A percentile compares a stretch with the other conserved stretches of the same genome.
phyloP scores from a whole-genome alignment of 495 filamentous ascomycete genomes.

The Aspergillus steynii region DNA sequence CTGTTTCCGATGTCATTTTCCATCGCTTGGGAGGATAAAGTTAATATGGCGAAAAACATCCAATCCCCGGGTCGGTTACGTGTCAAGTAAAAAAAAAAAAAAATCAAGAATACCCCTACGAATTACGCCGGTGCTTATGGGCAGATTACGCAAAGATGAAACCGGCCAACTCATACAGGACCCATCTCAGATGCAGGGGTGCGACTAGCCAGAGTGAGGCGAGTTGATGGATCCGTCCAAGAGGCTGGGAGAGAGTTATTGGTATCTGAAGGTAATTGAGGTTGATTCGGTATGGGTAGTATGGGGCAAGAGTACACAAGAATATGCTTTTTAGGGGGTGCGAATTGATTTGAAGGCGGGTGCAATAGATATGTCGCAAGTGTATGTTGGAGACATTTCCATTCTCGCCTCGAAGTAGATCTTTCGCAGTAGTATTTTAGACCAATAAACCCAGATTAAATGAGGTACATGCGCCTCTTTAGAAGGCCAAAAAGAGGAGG shows the following conservation, averaged over 20 bases:
- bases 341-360: not conserved
- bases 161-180: conserved; percentile 9
- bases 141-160: conserved; percentile 4
- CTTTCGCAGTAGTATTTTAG: not conserved
- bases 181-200: not conserved
- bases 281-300: not conserved
- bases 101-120: not conserved
- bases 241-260: not conserved
- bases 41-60: conserved; percentile 4
- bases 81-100: conserved; percentile 7
- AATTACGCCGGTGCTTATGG: conserved; percentile 4
- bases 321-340: not conserved
- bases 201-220: conserved; percentile 4
- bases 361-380: not conserved
- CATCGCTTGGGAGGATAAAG: conserved; percentile 3
- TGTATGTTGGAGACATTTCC: not conserved
- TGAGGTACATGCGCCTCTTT: not conserved
- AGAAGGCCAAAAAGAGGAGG: not conserved
- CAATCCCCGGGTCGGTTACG: conserved; percentile 7
- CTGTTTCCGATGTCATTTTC: not conserved
- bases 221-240: not conserved
- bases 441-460: not conserved
- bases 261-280: not conserved
- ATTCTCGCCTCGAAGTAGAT: not conserved
- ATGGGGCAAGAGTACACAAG: not conserved